These are phyloP conservation scores for Dryas drummondii DNA, from an alignment of 306 rosid genomes.

Conservation along the genomic window DNA sequence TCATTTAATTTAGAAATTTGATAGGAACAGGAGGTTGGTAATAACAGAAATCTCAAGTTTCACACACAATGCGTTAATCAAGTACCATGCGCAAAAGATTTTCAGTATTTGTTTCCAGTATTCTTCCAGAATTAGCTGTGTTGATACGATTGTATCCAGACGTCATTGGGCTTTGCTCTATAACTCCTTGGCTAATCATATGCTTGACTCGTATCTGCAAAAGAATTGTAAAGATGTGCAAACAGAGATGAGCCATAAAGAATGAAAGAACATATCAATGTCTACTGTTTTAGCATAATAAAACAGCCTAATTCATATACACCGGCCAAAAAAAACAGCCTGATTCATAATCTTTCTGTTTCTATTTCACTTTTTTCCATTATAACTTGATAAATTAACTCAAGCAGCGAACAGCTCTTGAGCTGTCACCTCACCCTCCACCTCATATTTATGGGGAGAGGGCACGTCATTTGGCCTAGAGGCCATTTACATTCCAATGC, in stretches of 20 bases:
- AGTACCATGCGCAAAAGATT: constrained; percentile 89
- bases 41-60: constrained; percentile 16
- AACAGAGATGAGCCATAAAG: constrained; percentile 25
- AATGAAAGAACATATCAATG: neutral
- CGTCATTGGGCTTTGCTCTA: constrained; percentile 62
- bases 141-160: constrained; percentile 60
- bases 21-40: neutral
- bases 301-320: neutral
- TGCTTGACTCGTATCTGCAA: constrained; percentile 83
- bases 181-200: constrained; percentile 80
- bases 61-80: constrained; percentile 15
- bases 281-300: neutral
- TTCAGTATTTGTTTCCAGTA: constrained; percentile 84
- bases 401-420: neutral
- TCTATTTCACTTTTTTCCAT: neutral
- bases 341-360: constrained; percentile 1
- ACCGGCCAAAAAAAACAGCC: neutral
- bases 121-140: constrained; percentile 63
- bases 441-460: neutral
- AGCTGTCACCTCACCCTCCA: neutral
- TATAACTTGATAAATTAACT: neutral
- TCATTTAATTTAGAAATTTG: constrained; percentile 19
- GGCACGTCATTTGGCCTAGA: neutral
- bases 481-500: neutral
- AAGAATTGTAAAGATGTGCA: constrained; percentile 21